A percentile compares a stretch with the other conserved stretches of the same genome.
phyloP scores from a whole-genome alignment of 2,329 filamentous ascomycete genomes.

The Incumbomyces delicatus region DNA sequence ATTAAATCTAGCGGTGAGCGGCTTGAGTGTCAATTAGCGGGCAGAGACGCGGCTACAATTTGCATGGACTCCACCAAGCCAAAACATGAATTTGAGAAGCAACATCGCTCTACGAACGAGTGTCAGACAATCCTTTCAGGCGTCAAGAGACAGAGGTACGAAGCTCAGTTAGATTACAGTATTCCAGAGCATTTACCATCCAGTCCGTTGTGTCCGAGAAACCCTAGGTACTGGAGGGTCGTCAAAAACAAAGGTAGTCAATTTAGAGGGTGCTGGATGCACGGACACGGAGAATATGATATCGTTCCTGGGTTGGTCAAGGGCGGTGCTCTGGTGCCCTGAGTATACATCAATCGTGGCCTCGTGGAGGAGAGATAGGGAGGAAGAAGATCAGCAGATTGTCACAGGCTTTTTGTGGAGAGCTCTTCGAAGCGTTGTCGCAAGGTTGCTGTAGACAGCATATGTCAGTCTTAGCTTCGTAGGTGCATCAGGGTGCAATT shows the following conservation, averaged over 20 bases:
- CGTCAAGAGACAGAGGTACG: not conserved
- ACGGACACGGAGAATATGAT: conserved; percentile 17
- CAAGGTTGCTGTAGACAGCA: no score
- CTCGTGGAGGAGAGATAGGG: no score
- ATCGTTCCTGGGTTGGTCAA: not conserved
- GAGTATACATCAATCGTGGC: no score
- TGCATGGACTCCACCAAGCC: not conserved
- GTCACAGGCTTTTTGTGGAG: no score
- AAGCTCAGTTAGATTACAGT: conserved; percentile 11
- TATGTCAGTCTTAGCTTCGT: no score
- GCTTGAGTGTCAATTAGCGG: conserved; percentile 18
- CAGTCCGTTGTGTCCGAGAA: conserved; percentile 21
- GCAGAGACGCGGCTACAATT: conserved; percentile 9
- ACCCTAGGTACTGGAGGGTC: conserved; percentile 20
- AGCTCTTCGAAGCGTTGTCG: no score
- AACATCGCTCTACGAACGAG: not conserved
- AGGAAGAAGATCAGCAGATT: no score
- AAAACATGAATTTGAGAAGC: not conserved
- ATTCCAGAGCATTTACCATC: conserved; percentile 21
- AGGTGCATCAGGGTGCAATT: no score
- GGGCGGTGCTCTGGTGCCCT: not conserved
- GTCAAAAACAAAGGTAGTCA: conserved; percentile 16
- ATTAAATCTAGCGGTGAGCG: conserved; percentile 12
- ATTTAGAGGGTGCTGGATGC: conserved; percentile 22
- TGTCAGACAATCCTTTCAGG: not conserved